Evolutionary conservation across 495 filamentous ascomycete species (phyloP).

Genomic region (Penicillium angulare): DNA sequence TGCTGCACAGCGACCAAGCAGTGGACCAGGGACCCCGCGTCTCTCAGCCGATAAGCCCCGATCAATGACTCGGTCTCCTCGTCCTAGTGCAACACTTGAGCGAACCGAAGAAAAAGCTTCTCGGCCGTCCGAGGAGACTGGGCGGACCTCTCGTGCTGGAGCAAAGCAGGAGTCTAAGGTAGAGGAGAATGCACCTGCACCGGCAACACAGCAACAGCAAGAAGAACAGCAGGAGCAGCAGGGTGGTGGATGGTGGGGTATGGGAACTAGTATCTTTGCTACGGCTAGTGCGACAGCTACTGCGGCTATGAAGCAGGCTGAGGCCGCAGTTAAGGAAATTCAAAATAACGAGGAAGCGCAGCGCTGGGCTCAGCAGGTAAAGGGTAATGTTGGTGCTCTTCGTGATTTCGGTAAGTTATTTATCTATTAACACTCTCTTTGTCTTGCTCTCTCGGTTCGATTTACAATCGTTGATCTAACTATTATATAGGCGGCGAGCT

Average conservation of each 20-base stretch:
- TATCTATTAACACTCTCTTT: not conserved
- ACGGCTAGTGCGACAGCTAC: conserved; percentile 59
- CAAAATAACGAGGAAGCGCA: conserved; percentile 95
- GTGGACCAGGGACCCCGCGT: conserved; percentile 81
- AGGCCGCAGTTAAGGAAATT: conserved; percentile 90
- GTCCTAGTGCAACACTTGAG: conserved; percentile 57
- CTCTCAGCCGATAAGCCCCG: conserved; percentile 56
- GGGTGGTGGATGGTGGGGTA: conserved; percentile 86
- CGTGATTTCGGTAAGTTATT: conserved; percentile 69
- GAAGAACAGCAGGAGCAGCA: conserved; percentile 39
- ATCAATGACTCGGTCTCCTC: conserved; percentile 53
- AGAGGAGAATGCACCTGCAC: conserved; percentile 31
- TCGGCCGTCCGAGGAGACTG: conserved; percentile 75
- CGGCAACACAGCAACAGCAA: conserved; percentile 16
- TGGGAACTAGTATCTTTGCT: conserved; percentile 71
- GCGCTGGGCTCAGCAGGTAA: conserved; percentile 92
- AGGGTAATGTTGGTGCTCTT: conserved; percentile 83
- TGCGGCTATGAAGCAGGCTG: conserved; percentile 91
- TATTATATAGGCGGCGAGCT: conserved; percentile 81
- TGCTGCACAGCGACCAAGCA: conserved; percentile 61
- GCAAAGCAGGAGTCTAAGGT: conserved; percentile 43
- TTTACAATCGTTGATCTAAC: conserved; percentile 23
- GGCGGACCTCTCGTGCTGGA: conserved; percentile 60
- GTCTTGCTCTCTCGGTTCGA: not conserved
- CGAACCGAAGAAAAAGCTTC: conserved; percentile 58